Base-by-base conservation (phyloP, 1,139 yeast species). In the Kodamaea sp. region DNA sequence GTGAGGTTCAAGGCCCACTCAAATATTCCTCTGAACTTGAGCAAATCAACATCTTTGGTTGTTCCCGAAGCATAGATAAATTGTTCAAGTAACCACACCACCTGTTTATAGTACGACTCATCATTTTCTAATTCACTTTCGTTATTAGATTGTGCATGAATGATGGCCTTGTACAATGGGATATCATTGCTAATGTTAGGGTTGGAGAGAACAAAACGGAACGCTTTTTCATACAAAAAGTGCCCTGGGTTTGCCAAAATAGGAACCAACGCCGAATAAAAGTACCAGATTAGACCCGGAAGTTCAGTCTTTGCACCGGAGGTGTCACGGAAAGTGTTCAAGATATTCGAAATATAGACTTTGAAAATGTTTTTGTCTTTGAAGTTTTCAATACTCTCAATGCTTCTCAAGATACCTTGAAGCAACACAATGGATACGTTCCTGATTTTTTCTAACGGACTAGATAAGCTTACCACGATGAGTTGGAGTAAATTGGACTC, bases 161-260 rank as follows among this genome's bases (percentile, higher is more conserved):
- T 61, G 18, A 84, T 70, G 4, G 72, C 58, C 26, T 67, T 69
- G 52, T 68, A 78, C 37, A 89, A 55, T 2, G 97, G 96, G 21
- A 89, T 56, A 24, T 85, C 92, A 39, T 63, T 66, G 40, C 72
- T 71, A 28, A 86, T 58, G 6, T 64, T 62, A 7, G 87, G 83
- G 22, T 77, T 76, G 4, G 77, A 64, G 29, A 83, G 61, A 7
- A 84, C 66, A 65, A 76, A 83, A 45, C 80, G 70, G 50, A 71
- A 77, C 0, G 78, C 76, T 42, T 78, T 76, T 43, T 87, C 95
- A 54, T 83, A 86, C 28, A 90, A 57, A 51, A 63, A 74, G 55
- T 76, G 94, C n/a, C 76, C 81, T 1, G 89, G 96, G 54, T 77
- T 80, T 7, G 71, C 55, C 37, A 86, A 55, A 2, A 86, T 64